A percentile compares a stretch with the other conserved stretches of the same genome.
phyloP scores from a whole-genome alignment of 2,329 filamentous ascomycete species.

The Trichoderma gracile region DNA sequence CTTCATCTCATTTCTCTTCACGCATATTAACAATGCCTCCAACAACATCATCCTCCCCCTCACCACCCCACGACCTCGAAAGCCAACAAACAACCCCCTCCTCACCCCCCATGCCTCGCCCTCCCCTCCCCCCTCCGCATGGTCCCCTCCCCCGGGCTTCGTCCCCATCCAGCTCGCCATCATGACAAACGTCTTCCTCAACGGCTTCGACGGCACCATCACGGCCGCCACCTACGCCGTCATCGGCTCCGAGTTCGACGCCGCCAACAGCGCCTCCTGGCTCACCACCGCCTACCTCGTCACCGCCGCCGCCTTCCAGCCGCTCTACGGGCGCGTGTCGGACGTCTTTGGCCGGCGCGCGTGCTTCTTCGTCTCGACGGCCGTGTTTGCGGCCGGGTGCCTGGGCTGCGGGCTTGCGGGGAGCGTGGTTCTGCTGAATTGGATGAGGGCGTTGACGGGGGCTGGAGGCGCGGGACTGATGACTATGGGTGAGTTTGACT shows the following conservation, averaged over 20 bases:
- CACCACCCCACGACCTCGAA: background rate
- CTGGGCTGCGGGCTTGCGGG: constrained; percentile 63
- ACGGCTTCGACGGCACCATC: constrained; percentile 70
- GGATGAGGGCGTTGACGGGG: constrained; percentile 66
- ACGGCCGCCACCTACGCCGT: constrained; percentile 73
- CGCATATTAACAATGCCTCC: too few relatives aligned
- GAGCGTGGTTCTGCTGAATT: constrained; percentile 60
- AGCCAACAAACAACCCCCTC: constrained; percentile 27
- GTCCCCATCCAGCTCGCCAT: constrained; percentile 61
- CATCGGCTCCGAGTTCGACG: constrained; percentile 72
- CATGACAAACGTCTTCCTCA: constrained; percentile 61
- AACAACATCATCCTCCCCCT: background rate
- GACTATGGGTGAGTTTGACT: constrained; percentile 56
- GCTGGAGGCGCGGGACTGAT: constrained; percentile 69
- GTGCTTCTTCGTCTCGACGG: constrained; percentile 64
- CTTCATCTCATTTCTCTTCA: too few relatives aligned
- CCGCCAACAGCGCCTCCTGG: constrained; percentile 74
- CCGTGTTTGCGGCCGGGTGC: constrained; percentile 63
- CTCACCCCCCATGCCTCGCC: constrained; percentile 27
- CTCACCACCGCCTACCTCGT: constrained; percentile 71
- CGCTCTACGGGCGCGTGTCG: constrained; percentile 69
- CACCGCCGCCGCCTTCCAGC: constrained; percentile 71
- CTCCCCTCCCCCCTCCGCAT: constrained; percentile 32
- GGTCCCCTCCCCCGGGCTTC: constrained; percentile 56
- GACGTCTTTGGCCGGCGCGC: constrained; percentile 66